Conservation (phyloP, 176 grass and related monocot species). For the bread wheat (Triticum aestivum) region DNA sequence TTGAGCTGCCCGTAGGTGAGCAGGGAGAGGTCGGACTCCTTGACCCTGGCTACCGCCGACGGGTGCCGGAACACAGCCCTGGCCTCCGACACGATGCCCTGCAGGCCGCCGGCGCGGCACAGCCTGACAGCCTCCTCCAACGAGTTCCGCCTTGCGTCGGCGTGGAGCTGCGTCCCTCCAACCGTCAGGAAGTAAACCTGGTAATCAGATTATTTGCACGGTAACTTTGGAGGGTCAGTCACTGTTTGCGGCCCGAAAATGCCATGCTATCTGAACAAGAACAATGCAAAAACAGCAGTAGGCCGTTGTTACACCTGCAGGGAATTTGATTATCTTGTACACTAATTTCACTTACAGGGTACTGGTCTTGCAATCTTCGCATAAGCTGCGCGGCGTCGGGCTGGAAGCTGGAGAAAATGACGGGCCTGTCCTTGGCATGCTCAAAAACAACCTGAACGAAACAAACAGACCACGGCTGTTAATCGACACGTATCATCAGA, state of each 20-base stretch:
- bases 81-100: conserved; percentile 83
- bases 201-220: not conserved
- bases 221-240: not conserved
- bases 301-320: not conserved
- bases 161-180: conserved; percentile 45
- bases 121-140: conserved; percentile 66
- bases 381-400: conserved; percentile 59
- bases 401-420: conserved; percentile 89
- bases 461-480: not conserved
- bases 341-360: conserved; percentile 54
- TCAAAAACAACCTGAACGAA: conserved; percentile 51
- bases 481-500: not conserved
- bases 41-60: conserved; percentile 48
- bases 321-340: not conserved
- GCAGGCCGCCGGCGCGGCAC: conserved; percentile 46
- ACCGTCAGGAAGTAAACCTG: conserved; percentile 92
- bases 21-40: conserved; percentile 55
- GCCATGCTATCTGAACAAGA: not conserved
- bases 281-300: not conserved
- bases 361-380: conserved; percentile 47
- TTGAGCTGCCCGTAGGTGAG: conserved; percentile 82
- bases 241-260: conserved; percentile 11
- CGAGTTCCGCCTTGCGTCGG: conserved; percentile 66
- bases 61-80: conserved; percentile 64
- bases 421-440: conserved; percentile 45